phyloP scores from a whole-genome alignment of 2,329 filamentous ascomycete genomes.

The Neophaeococcomyces aloes region DNA sequence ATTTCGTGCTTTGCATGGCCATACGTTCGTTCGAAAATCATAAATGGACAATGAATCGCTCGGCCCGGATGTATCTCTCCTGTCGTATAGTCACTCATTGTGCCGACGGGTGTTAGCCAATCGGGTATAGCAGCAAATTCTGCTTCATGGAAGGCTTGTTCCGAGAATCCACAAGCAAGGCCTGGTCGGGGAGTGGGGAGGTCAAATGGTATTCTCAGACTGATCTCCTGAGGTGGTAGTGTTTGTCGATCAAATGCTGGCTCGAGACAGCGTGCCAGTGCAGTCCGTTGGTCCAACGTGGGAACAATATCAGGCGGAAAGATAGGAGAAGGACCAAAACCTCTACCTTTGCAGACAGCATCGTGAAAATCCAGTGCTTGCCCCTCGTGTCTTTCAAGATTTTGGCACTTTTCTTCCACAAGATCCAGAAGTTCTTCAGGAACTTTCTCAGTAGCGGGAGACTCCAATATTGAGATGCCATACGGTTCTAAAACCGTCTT shows the following conservation, averaged over 20 bases:
- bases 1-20: constrained; percentile 14
- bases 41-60: constrained; percentile 14
- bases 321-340: constrained; percentile 16
- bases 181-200: constrained; percentile 17
- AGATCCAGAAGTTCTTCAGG: not conserved
- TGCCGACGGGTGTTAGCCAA: constrained; percentile 14
- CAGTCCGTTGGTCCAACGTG: constrained; percentile 3
- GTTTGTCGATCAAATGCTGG: constrained; percentile 16
- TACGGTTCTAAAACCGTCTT: constrained; percentile 7
- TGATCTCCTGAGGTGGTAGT: constrained; percentile 13
- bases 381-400: constrained; percentile 3
- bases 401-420: constrained; percentile 7
- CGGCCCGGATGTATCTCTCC: constrained; percentile 14
- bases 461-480: not conserved
- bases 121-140: constrained; percentile 15
- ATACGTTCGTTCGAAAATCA: constrained; percentile 18
- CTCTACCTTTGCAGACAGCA: constrained; percentile 10
- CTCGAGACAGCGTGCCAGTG: constrained; percentile 13
- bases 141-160: constrained; percentile 14
- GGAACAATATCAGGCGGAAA: constrained; percentile 20
- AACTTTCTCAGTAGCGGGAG: constrained; percentile 1
- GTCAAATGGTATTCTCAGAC: constrained; percentile 16
- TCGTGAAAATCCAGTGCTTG: constrained; percentile 4
- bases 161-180: constrained; percentile 16
- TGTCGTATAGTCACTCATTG: constrained; percentile 14